A percentile compares a stretch with the other conserved stretches of the same genome.
phyloP scores from a whole-genome alignment of 2,329 filamentous ascomycete species.

The Bipolaris victoriae region DNA sequence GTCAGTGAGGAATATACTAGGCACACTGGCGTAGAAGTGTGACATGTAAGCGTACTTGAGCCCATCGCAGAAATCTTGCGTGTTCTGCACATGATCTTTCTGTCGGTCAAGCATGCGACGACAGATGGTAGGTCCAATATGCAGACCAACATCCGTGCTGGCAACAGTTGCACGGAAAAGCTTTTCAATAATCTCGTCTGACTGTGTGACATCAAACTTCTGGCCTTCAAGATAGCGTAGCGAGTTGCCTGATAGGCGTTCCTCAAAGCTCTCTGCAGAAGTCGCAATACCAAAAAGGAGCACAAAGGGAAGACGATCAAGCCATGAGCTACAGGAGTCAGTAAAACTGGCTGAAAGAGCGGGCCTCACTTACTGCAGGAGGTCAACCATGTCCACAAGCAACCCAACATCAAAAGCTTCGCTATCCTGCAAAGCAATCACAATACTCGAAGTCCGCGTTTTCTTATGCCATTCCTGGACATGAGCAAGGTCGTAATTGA shows the following conservation, averaged over 20 bases:
- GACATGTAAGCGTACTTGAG: constrained; percentile 84
- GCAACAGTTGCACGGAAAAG: constrained; percentile 72
- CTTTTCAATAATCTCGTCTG: constrained; percentile 72
- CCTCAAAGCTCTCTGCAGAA: constrained; percentile 79
- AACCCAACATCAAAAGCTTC: constrained; percentile 78
- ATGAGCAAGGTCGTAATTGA: constrained; percentile 80
- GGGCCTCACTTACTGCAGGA: constrained; percentile 65
- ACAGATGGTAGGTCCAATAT: constrained; percentile 69
- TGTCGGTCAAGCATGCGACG: constrained; percentile 72
- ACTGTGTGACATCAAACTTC: constrained; percentile 79
- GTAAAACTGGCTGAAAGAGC: constrained; percentile 2
- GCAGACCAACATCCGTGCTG: constrained; percentile 61
- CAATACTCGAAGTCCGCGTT: constrained; percentile 63
- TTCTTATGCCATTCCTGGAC: constrained; percentile 65
- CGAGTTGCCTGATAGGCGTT: constrained; percentile 71
- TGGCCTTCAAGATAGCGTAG: constrained; percentile 71
- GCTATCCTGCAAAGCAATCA: constrained; percentile 79
- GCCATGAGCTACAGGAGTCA: constrained; percentile 63
- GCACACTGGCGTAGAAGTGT: constrained; percentile 79
- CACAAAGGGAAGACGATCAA: constrained; percentile 76
- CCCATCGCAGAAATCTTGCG: constrained; percentile 73
- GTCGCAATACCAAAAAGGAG: constrained; percentile 82
- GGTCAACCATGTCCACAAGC: constrained; percentile 72
- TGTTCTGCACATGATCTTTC: constrained; percentile 76
- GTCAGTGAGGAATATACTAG: constrained; percentile 66